These are phyloP conservation scores for Boechera divaricarpa DNA, from an alignment of 345 rosid genomes.

Conservation along the genomic window DNA sequence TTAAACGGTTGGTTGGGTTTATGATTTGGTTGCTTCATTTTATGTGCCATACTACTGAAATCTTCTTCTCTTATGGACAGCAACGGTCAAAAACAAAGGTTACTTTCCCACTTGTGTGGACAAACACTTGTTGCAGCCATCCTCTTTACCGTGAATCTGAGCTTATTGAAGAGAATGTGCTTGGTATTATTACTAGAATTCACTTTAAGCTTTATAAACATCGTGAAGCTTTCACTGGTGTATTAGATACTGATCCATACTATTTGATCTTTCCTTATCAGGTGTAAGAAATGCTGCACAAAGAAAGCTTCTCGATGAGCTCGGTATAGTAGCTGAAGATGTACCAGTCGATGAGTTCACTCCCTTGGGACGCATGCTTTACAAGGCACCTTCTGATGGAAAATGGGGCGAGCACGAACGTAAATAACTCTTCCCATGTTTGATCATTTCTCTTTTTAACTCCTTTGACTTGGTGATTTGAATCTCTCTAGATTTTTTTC, in stretches of 20 bases:
- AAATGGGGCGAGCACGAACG: constrained; percentile 99
- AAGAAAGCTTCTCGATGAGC: constrained; percentile 92
- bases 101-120: constrained; percentile 98
- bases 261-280: constrained; percentile 34
- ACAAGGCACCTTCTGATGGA: constrained; percentile 98
- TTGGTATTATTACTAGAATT: constrained; percentile 52
- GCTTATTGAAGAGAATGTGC: constrained; percentile 70
- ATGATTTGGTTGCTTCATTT: constrained; percentile 11
- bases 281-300: constrained; percentile 98
- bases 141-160: constrained; percentile 90
- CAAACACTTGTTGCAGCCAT: constrained; percentile 99
- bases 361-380: constrained; percentile 77
- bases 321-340: constrained; percentile 85
- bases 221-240: not conserved
- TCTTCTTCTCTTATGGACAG: constrained; percentile 47
- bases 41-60: not conserved
- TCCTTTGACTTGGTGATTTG: not conserved
- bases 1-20: not conserved
- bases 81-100: constrained; percentile 96
- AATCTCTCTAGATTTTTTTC: not conserved
- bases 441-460: constrained; percentile 8
- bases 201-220: not conserved
- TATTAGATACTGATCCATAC: not conserved
- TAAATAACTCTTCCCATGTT: constrained; percentile 39
- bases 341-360: constrained; percentile 80